Base-by-base conservation (phyloP, 2,329 filamentous ascomycete genomes). In the Hawksworthiomyces lignivorus region DNA sequence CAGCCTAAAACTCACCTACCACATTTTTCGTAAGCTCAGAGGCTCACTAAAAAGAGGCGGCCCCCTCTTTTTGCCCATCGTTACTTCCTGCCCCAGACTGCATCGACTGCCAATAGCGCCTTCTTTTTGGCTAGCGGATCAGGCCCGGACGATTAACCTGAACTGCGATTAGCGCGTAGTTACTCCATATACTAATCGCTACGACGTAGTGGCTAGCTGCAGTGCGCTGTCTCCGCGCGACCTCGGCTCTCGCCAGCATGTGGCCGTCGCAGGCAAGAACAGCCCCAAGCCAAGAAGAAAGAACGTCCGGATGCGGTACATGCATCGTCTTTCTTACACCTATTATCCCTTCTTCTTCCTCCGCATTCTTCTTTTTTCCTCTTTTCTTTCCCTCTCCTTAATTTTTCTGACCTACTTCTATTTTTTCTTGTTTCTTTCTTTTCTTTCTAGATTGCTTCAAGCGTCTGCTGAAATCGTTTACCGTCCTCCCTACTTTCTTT, bases 231-330 rank as follows among this genome's bases (percentile, higher is more conserved):
- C n/a, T 17, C 6, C 32, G 38, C 33, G 42, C 39, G 47, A 52
- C 50, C 50, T 52, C 50, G 50, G 50, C 50, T 46, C 29, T 45
- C 36, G 44, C 47, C 45, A 50, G 45, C 50, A 52, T 50, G 50
- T 52, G 50, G 41, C 43, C 36, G 37, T 28, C 43, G 21, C 28
- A 28, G 9, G 39, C 29, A 20, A 27, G 30, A 26, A 20, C 40
- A 20, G 18, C 26, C 34, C 17, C 32, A n/a, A n/a, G n/a, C n/a
- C n/a, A n/a, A n/a, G n/a, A n/a, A n/a, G n/a, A n/a, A n/a, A n/a
- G n/a, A n/a, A n/a, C n/a, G n/a, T 43, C 35, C 28, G 36, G 39
- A 39, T 36, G 32, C 31, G 32, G 36, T 29, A 33, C 28, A 36
- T 30, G n/a, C n/a, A n/a, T n/a, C n/a, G n/a, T n/a, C n/a, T n/a